Base-by-base conservation (phyloP, 1,284 basidiomycete genomes). In the Pseudozyma thailandica region DNA sequence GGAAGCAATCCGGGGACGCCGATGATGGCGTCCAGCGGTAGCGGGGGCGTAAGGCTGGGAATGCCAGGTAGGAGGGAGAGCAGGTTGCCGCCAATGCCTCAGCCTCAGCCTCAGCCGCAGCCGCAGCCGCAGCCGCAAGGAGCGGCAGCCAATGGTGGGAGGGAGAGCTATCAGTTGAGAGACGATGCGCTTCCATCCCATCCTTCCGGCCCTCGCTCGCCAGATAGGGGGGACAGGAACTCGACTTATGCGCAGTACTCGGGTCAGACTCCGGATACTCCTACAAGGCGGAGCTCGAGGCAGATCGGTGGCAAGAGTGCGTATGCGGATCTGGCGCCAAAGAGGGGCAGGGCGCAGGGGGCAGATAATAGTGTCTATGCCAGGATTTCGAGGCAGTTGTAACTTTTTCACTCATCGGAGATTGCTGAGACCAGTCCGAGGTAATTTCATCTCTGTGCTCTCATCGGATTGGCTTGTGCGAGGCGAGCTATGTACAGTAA, bases 361-460 rank as follows among this genome's bases (percentile, higher is more conserved):
- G 62, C 7, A 51, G 28, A 15, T 15, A 38, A 60, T 13, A 59
- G 56, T 4, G 56, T 66, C 23, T 66, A 59, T 30, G 38, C 42
- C 30, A 52, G 63, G 8, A 66, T 66, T 8, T 60, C 56, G 27
- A 44, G 63, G 49, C 63, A 60, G 56, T 26, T 60, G 26, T 59
- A 26, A 51, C 18, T n/a, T 44, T 7, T 31, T 31, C 30, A 31
- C n/a, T n/a, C n/a, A n/a, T n/a, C n/a, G n/a, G n/a, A n/a, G n/a
- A n/a, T n/a, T n/a, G n/a, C n/a, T n/a, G n/a, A n/a, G n/a, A n/a
- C n/a, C n/a, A n/a, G n/a, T n/a, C n/a, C n/a, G n/a, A n/a, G n/a
- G n/a, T n/a, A n/a, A n/a, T n/a, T n/a, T n/a, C n/a, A n/a, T n/a
- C n/a, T n/a, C n/a, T n/a, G n/a, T n/a, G n/a, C n/a, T n/a, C n/a